Evolutionary conservation across 208 protist genomes (phyloP).

Genomic region (Acanthamoeba castellanii): DNA sequence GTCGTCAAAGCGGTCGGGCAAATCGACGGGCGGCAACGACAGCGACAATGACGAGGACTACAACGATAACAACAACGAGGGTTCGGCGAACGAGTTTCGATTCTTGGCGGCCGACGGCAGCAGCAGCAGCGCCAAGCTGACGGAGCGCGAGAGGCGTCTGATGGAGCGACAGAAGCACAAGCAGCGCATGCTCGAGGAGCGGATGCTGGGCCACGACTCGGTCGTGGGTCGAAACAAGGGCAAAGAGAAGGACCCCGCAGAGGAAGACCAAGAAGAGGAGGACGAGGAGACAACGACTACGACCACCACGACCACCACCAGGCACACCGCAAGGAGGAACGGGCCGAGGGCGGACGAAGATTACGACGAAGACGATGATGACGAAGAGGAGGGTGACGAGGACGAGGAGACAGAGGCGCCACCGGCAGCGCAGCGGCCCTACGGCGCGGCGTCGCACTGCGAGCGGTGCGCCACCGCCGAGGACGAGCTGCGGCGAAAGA

Average conservation of each 20-base stretch:
- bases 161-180: not conserved
- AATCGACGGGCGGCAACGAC: too few species aligned
- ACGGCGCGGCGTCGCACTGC: not conserved
- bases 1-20: not conserved
- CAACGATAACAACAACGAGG: not conserved
- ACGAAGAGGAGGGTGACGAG: not conserved
- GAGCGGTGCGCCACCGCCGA: too few species aligned
- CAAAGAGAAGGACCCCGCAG: not conserved
- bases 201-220: not conserved
- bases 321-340: not conserved
- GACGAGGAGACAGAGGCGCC: not conserved
- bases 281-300: not conserved
- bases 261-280: not conserved
- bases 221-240: not conserved
- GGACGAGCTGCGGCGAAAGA: too few species aligned
- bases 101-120: not conserved
- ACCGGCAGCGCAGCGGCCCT: not conserved
- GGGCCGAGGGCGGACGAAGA: not conserved
- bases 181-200: slow-evolving; percentile 7
- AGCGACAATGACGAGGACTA: not conserved
- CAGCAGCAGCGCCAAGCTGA: not conserved
- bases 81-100: not conserved
- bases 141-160: not conserved
- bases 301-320: too few species aligned
- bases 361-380: not conserved